Conservation (phyloP, 805 yeast genomes). For the Candida coleopterorum region DNA sequence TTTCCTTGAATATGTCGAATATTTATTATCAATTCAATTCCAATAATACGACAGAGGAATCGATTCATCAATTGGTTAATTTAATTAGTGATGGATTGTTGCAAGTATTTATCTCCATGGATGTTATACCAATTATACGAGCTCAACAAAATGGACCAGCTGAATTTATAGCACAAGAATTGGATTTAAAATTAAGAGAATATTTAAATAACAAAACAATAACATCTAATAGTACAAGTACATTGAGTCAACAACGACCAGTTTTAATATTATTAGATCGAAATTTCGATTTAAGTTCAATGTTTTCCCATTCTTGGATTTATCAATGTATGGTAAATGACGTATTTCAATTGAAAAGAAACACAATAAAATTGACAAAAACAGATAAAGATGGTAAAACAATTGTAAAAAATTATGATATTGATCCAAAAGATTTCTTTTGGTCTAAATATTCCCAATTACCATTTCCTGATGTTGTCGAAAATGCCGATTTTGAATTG, state of each 20-base stretch:
- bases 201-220: constrained; percentile 65
- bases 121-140: constrained; percentile 82
- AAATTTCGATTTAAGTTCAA: constrained; percentile 82
- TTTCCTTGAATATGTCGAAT: constrained; percentile 64
- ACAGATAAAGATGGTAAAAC: constrained; percentile 22
- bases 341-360: constrained; percentile 75
- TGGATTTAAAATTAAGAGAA: constrained; percentile 81
- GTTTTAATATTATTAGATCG: constrained; percentile 84
- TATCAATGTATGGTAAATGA: constrained; percentile 96
- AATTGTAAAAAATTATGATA: constrained; percentile 61
- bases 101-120: constrained; percentile 71
- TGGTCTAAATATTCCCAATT: constrained; percentile 80
- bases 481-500: constrained; percentile 83
- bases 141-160: constrained; percentile 94
- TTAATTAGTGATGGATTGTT: constrained; percentile 75
- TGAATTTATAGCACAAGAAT: constrained; percentile 82
- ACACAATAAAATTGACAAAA: constrained; percentile 64
- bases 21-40: constrained; percentile 67
- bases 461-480: constrained; percentile 99
- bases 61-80: constrained; percentile 64
- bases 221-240: constrained; percentile 18
- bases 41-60: constrained; percentile 70
- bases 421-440: constrained; percentile 91
- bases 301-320: constrained; percentile 97
- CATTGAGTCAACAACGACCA: constrained; percentile 63